Conservation (phyloP, 1,284 basidiomycete species). For the Omphalotus olearius region DNA sequence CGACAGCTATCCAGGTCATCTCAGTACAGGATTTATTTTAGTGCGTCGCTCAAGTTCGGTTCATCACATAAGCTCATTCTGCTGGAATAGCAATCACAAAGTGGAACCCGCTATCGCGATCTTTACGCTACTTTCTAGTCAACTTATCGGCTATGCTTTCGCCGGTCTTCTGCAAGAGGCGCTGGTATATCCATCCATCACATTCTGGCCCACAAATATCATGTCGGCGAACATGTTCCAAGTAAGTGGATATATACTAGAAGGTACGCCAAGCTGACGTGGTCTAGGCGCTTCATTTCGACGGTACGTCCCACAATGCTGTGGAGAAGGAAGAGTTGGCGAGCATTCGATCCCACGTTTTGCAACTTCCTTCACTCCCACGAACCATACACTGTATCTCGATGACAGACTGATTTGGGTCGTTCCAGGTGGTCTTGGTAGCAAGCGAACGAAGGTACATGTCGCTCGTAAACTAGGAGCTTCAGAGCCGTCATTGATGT, state of each 20-base stretch:
- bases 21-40: conserved; percentile 34
- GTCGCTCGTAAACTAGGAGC: too few species aligned
- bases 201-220: conserved; percentile 15
- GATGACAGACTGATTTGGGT: too few species aligned
- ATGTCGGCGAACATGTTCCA: conserved; percentile 14
- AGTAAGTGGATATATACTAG: neutral
- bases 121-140: conserved; percentile 27
- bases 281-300: conserved; percentile 11
- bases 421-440: conserved; percentile 9
- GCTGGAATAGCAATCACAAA: conserved; percentile 20
- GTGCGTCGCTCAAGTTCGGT: neutral
- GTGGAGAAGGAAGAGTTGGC: too few species aligned
- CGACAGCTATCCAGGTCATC: conserved; percentile 33
- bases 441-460: conserved; percentile 13
- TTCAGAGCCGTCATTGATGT: too few species aligned
- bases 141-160: conserved; percentile 28
- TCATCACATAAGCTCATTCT: too few species aligned
- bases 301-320: neutral
- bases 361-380: too few species aligned
- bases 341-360: too few species aligned
- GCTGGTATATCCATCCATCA: conserved; percentile 16
- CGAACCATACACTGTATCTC: too few species aligned
- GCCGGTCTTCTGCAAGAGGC: conserved; percentile 15
- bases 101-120: conserved; percentile 29
- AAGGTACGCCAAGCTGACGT: too few species aligned